Evolutionary conservation across 2,329 filamentous ascomycete genomes (phyloP), one percentile per base, ranked within the genome.

Genomic region (Ceratocystis diversiconidia): DNA sequence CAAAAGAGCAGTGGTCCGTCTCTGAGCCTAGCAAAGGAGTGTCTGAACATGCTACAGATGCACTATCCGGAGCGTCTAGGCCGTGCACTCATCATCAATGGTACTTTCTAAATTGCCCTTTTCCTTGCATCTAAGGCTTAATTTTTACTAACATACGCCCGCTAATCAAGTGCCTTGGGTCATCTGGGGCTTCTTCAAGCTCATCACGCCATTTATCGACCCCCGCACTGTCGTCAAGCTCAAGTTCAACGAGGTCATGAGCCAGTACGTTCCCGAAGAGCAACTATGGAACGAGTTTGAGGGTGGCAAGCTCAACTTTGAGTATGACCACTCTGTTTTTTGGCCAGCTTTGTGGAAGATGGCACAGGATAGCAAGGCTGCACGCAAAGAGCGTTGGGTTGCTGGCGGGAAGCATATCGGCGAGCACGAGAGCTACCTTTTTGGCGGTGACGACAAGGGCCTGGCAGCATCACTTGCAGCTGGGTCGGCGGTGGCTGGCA

Each of bases 171-270:
- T 96, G 61, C 92, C 92, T 0, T 96, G 90, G 85, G 82, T 95
- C 69, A 89, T 97, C 68, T 87, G 84, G 75, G 89, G 89, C 62
- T 99, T 99, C 81, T 95, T 97, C 82, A 96, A 95, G 76, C 79
- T 96, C 71, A 92, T 99, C 76, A 91, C 85, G 3, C 91, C 92
- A 48, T 96, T 99, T 76, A 96, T 99, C 76, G 94, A 99, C 75
- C 94, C 94, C 6, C 79, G 92, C 71, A 99, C 94, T 8, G 85
- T 89, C 67, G 86, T 94, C 72, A 99, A 99, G 80, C 86, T 99
- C 78, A 95, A 94, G 78, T 96, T 96, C 81, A 96, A 97, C 79
- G 91, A 96, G 75, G 88, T 95, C 73, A 86, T 96, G 79, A 82
- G 81, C 70, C 79, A 88, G 70, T 90, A 91, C 74, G 87, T 99